A percentile compares a stretch with the other conserved stretches of the same genome.
Evolutionary conservation across 148 eudicot genomes (phyloP).

Genomic region (Cornus suecica): DNA sequence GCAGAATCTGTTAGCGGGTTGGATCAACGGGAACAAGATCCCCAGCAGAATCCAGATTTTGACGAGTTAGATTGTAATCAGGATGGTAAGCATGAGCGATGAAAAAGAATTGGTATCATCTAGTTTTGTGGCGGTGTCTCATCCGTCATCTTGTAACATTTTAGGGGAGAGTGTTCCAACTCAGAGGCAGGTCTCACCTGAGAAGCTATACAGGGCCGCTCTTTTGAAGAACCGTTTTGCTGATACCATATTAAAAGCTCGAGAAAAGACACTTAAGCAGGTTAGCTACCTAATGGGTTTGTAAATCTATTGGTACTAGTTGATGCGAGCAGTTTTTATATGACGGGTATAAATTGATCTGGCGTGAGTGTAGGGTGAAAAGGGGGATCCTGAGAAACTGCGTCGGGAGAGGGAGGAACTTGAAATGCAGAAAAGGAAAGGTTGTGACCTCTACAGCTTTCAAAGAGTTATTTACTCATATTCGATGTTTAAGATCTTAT

Average conservation of each 20-base stretch:
- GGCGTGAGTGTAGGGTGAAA: slow-evolving; percentile 43
- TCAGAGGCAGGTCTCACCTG: slow-evolving; percentile 59
- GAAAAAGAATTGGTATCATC: neutral
- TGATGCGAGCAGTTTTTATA: slow-evolving; percentile 1
- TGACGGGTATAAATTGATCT: slow-evolving; percentile 2
- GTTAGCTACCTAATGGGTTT: slow-evolving; percentile 24
- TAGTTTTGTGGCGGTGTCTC: slow-evolving; percentile 8
- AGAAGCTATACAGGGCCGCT: slow-evolving; percentile 63
- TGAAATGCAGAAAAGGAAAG: slow-evolving; percentile 58
- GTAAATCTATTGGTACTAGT: neutral
- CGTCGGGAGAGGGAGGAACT: slow-evolving; percentile 64
- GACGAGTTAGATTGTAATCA: slow-evolving; percentile 29
- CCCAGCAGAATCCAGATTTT: slow-evolving; percentile 28
- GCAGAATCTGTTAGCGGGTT: slow-evolving; percentile 40
- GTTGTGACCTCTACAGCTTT: slow-evolving; percentile 21
- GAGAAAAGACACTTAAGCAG: slow-evolving; percentile 56
- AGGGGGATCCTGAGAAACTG: slow-evolving; percentile 67
- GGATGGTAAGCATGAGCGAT: slow-evolving; percentile 44
- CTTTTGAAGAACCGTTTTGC: slow-evolving; percentile 57
- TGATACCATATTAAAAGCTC: slow-evolving; percentile 74
- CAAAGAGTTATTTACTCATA: neutral
- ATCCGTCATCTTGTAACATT: slow-evolving; percentile 6
- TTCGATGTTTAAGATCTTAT: neutral
- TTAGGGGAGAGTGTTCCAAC: slow-evolving; percentile 49
- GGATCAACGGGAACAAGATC: slow-evolving; percentile 37